Evolutionary conservation across 371 early-diverging fungal species (phyloP).

Genomic region (Zancudomyces culisetae): DNA sequence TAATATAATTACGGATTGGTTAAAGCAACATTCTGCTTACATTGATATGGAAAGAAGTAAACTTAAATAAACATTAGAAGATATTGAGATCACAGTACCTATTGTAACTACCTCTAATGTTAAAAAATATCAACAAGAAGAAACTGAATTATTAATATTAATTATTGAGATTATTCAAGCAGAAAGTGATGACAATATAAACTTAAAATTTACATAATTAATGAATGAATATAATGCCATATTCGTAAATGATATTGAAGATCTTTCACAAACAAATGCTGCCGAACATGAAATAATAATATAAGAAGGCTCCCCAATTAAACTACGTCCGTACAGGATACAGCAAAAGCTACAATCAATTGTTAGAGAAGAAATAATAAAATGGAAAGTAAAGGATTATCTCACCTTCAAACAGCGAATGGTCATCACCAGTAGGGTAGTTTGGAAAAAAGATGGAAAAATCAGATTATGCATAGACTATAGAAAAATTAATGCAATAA

Average conservation of each 20-base stretch:
- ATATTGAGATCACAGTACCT: no score
- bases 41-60: not conserved
- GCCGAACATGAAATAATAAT: no score
- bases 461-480: not conserved
- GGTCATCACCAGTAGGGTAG: slow-evolving; percentile 6
- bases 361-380: not conserved
- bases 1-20: not conserved
- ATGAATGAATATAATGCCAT: not conserved
- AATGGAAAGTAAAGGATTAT: not conserved
- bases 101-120: no score
- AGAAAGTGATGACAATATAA: not conserved
- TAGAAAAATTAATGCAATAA: not conserved
- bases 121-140: no score
- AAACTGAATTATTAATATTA: not conserved
- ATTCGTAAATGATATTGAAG: no score
- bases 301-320: no score
- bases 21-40: not conserved
- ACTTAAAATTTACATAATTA: not conserved
- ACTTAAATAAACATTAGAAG: not conserved
- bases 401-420: not conserved
- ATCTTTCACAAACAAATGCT: no score
- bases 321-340: not conserved
- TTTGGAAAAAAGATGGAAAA: not conserved
- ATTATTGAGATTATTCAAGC: not conserved
- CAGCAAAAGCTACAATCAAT: not conserved